Percentiles rank a stretch among this genome's conserved stretches.
These are phyloP conservation scores for Blastocladiella britannica DNA, from an alignment of 192 early-diverging fungal species.

Conservation along the genomic window DNA sequence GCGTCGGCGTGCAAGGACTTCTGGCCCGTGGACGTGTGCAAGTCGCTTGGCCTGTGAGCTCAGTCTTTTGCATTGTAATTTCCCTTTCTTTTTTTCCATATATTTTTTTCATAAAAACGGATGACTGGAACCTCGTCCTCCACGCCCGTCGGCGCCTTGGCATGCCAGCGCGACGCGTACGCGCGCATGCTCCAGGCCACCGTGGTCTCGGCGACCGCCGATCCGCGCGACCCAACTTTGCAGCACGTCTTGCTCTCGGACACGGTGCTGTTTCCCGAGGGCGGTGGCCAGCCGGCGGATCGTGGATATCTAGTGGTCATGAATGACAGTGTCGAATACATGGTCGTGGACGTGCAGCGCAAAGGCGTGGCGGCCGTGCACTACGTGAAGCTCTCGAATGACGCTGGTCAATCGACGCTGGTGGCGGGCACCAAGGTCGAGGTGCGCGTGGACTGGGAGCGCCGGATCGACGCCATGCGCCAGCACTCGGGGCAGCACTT, in stretches of 20 bases:
- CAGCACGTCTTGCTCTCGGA: background rate
- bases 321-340: too few relatives aligned
- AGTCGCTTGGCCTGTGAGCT: too few relatives aligned
- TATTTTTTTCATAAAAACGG: too few relatives aligned
- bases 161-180: background rate
- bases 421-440: conserved; percentile 23
- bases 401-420: too few relatives aligned
- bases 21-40: too few relatives aligned
- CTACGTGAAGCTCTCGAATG: conserved; percentile 21
- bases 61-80: too few relatives aligned
- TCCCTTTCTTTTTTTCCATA: too few relatives aligned
- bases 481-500: conserved; percentile 35
- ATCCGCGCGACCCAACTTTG: background rate
- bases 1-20: too few relatives aligned
- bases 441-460: conserved; percentile 37
- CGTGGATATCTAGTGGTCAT: conserved; percentile 31
- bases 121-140: too few relatives aligned
- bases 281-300: conserved; percentile 52
- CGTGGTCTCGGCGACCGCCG: background rate
- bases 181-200: background rate
- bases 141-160: background rate
- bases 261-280: conserved; percentile 50
- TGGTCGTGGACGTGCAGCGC: conserved; percentile 34
- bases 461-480: conserved; percentile 51
- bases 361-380: conserved; percentile 39